Evolutionary conservation across 1,139 yeast genomes (phyloP), one percentile per base, ranked within the genome.

Genomic region (Pneumocystis wakefieldiae): DNA sequence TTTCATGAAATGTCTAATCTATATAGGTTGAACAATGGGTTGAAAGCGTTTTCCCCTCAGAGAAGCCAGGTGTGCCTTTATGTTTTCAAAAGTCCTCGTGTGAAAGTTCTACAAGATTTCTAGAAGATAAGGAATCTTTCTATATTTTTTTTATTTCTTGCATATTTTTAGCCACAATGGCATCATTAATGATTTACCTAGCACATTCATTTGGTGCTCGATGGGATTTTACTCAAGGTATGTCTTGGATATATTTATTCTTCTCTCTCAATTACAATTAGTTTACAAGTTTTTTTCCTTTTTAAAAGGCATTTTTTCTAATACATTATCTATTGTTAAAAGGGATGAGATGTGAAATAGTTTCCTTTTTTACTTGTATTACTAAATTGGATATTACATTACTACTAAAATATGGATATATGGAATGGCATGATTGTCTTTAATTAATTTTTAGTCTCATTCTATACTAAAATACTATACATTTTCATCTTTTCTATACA

Each of bases 11-110:
- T 73, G 85, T 91, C 71, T 29, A 14, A 28, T 53, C 17, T 28
- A 28, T 29, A 14, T 24, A 29, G 59, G 96, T 91, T 64, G 72
- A 73, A 64, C 73, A 76, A 63, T 68, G 68, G 59, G 64, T 65
- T 59, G 70, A 67, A 62, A 61, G 63, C 19, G 64, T 66, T 24
- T 68, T 68, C 62, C 72, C 71, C 7, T 63, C 69, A 15, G 62
- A 59, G 14, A 17, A 24, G 12, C 60, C 61, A 35, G n/a, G n/a
- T 17, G 19, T 62, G 55, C 35, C 53, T 58, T 28, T 39, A 42
- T 15, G 38, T 48, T 24, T 35, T 61, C 32, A 59, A 37, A n/a
- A 63, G 59, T 15, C 65, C 61, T 60, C 59, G 55, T n/a, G 38
- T 53, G 61, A 35, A 37, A 53, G 48, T 37, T 37, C 39, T 3